A percentile compares a stretch with the other conserved stretches of the same genome.
These are phyloP conservation scores for Epichloe scottii DNA, from an alignment of 2,329 filamentous ascomycete species.

Conservation along the genomic window DNA sequence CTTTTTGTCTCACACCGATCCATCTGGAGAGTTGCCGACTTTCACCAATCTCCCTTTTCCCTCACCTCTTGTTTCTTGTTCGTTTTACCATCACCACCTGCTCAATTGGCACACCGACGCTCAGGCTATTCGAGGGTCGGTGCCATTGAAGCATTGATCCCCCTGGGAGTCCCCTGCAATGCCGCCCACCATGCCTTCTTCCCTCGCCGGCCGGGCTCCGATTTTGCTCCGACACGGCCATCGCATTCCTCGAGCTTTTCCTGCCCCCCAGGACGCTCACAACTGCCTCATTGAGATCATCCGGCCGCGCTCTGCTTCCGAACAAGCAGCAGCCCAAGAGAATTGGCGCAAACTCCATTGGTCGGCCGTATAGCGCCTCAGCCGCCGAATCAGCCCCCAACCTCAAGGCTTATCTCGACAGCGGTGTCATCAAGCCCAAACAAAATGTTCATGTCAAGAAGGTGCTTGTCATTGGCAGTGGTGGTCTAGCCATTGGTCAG, in stretches of 20 bases:
- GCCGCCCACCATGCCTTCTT: constrained; percentile 26
- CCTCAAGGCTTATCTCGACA: constrained; percentile 77
- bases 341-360: constrained; percentile 33
- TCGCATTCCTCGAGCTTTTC: constrained; percentile 32
- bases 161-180: constrained; percentile 21
- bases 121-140: constrained; percentile 23
- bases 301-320: constrained; percentile 21
- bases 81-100: constrained; percentile 8
- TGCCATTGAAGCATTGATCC: constrained; percentile 23
- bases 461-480: constrained; percentile 89
- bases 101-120: constrained; percentile 20
- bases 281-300: constrained; percentile 21
- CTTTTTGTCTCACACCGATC: constrained; percentile 6
- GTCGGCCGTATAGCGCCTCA: constrained; percentile 27
- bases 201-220: constrained; percentile 44
- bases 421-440: constrained; percentile 69
- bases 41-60: constrained; percentile 3
- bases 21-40: too few relatives aligned
- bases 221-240: constrained; percentile 43
- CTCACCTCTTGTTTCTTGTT: neutral
- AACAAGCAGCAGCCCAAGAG: constrained; percentile 27
- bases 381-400: constrained; percentile 60
- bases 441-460: constrained; percentile 87
- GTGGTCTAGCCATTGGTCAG: constrained; percentile 92
- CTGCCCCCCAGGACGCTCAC: constrained; percentile 33